Base-by-base conservation (phyloP, 108 stramenopile genomes). In the Licmophora abbreviata region DNA sequence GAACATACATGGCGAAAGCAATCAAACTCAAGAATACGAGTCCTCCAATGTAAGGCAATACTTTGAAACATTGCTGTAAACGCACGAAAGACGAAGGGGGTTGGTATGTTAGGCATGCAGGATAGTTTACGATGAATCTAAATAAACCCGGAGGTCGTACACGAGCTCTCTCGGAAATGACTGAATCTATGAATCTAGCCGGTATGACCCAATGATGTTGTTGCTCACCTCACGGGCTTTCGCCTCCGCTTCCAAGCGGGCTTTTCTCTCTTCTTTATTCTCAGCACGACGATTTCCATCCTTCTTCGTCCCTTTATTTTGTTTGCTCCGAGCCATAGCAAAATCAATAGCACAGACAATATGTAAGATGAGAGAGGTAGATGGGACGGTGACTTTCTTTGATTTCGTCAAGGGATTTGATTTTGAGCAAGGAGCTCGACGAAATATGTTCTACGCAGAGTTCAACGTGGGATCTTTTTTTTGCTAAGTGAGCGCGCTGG, bases 21-120 rank as follows among this genome's bases (percentile, higher is more conserved):
- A 68, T 21, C 58, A 68, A 29, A 24, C 46, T 36, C 0, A 55
- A 11, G 28, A 61, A 5, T 1, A 68, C 23, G 29, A 49, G 18
- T 6, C 59, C 66, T 18, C 51, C 66, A 26, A 37, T 48, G 24
- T 29, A 47, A 8, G 66, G 66, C 5, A 68, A 35, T 10, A 44
- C 26, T 45, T 53, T 66, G 2, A 59, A 27, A 31, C 64, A 66
- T 59, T 49, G 18, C 64, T 66, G 24, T 3, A n/a, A n/a, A n/a
- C n/a, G n/a, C n/a, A n/a, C n/a, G n/a, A n/a, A n/a, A n/a, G n/a
- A n/a, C n/a, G n/a, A n/a, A n/a, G n/a, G n/a, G n/a, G n/a, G n/a
- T n/a, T n/a, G n/a, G n/a, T n/a, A n/a, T n/a, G n/a, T n/a, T n/a
- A n/a, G n/a, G n/a, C n/a, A n/a, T n/a, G n/a, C n/a, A n/a, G n/a